Conservation (phyloP, 345 rosid species). For the Moricandia arvensis region DNA sequence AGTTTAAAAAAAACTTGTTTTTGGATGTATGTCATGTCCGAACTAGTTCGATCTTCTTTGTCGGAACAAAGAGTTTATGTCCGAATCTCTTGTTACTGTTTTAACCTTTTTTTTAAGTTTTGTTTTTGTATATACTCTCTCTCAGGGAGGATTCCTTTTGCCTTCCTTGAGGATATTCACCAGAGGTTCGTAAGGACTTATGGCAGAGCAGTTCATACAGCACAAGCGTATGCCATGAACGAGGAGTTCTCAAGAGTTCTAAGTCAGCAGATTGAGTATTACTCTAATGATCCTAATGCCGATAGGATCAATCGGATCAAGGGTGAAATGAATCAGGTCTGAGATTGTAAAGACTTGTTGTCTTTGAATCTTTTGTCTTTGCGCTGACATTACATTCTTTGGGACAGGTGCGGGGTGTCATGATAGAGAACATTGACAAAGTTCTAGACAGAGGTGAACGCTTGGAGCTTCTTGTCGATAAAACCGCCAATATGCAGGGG, state of each 20-base stretch:
- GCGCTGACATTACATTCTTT: neutral
- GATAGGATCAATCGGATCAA: slow-evolving; percentile 84
- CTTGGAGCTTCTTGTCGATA: slow-evolving; percentile 88
- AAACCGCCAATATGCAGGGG: slow-evolving; percentile 91
- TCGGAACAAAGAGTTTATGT: neutral
- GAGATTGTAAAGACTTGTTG: slow-evolving; percentile 40
- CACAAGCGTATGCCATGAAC: slow-evolving; percentile 94
- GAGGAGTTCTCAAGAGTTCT: slow-evolving; percentile 96
- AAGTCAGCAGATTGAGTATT: slow-evolving; percentile 96
- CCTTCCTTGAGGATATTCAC: slow-evolving; percentile 91
- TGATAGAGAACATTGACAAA: slow-evolving; percentile 95
- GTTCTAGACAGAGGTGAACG: slow-evolving; percentile 92
- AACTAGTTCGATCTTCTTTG: neutral
- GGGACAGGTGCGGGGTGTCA: slow-evolving; percentile 69
- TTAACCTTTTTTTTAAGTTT: neutral
- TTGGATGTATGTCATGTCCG: neutral
- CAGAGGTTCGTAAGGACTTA: slow-evolving; percentile 94
- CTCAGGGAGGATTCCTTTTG: slow-evolving; percentile 92
- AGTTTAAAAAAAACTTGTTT: too few relatives aligned
- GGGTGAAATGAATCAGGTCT: slow-evolving; percentile 84
- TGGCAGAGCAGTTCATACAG: slow-evolving; percentile 74
- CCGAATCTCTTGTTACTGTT: neutral
- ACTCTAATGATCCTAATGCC: slow-evolving; percentile 86
- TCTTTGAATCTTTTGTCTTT: neutral
- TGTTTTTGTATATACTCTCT: neutral